These are phyloP conservation scores for Exophiala bonariae DNA, from an alignment of 2,329 filamentous ascomycete species.

Conservation along the genomic window DNA sequence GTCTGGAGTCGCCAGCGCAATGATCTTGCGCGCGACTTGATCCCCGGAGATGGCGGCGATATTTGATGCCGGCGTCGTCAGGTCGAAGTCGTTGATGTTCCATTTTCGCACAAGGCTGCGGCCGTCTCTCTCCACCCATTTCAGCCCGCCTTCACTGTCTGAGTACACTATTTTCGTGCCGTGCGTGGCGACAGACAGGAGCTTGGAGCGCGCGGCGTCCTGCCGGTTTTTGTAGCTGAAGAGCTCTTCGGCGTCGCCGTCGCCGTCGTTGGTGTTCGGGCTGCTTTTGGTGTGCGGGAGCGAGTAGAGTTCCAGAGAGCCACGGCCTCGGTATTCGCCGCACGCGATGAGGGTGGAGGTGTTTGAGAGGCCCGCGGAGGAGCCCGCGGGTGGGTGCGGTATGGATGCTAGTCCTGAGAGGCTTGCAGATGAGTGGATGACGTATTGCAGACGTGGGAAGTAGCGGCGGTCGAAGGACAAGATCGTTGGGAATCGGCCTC, in stretches of 20 bases:
- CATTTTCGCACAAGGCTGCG: constrained; percentile 50
- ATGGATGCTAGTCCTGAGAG: constrained; percentile 65
- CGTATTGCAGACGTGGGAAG: constrained; percentile 74
- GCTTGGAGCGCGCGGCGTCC: constrained; percentile 75
- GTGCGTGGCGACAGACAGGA: constrained; percentile 78
- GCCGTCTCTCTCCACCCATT: constrained; percentile 89
- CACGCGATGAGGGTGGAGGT: constrained; percentile 72
- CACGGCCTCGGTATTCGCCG: constrained; percentile 89
- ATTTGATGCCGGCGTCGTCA: constrained; percentile 10
- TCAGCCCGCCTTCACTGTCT: constrained; percentile 79
- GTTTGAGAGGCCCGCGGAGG: constrained; percentile 39
- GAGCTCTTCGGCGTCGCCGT: constrained; percentile 4
- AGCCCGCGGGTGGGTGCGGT: constrained; percentile 61
- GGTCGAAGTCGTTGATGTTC: constrained; percentile 55
- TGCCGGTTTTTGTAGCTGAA: constrained; percentile 75
- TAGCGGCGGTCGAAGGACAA: constrained; percentile 85
- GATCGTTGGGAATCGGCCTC: constrained; percentile 84
- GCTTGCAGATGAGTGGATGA: constrained; percentile 79
- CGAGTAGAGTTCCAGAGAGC: constrained; percentile 83
- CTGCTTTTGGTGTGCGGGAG: constrained; percentile 32
- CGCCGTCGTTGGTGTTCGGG: constrained; percentile 4
- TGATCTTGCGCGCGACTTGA: constrained; percentile 23
- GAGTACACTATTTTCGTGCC: constrained; percentile 80
- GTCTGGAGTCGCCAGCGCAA: constrained; percentile 50
- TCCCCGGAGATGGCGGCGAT: constrained; percentile 15